Base-by-base conservation (phyloP, 1,284 basidiomycete genomes). In the Anthracocystis panici-leucophaei region DNA sequence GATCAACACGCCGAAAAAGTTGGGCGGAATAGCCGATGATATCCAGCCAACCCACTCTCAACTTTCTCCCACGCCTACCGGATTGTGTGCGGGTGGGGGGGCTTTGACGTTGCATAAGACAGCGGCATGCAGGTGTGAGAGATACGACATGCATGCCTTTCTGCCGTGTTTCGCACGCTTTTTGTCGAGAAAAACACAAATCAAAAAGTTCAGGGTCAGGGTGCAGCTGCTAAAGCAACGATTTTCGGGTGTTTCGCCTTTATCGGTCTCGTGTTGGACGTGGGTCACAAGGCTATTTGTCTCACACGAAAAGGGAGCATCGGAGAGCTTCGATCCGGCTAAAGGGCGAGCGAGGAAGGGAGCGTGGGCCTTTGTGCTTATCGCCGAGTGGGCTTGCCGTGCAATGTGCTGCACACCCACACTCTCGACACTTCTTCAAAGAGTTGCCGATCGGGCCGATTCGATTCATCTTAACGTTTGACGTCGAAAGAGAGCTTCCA, bases 21-120 rank as follows among this genome's bases (percentile, higher is more conserved):
- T 20, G 10, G 46, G 62, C 62, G 62, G 51, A 71, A 23, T 71
- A 71, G 68, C 68, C 62, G 68, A 71, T 25, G 68, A 71, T 65
- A 71, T 18, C 62, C 62, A 53, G 51, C n/a, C 31, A 25, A 16
- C 25, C 16, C 25, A 48, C 31, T 33, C 31, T 20, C 8, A 1
- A n/a, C n/a, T 42, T n/a, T 41, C 12, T 41, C n/a, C 18, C 41
- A 42, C 23, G 23, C 23, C 23, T 14, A 18, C 10, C 35, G 35
- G 21, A 44, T 10, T 6, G 41, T 18, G 41, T 41, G 40, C 12
- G 5, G 5, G 40, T 16, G 49, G 12, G 7, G 11, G 44, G 21
- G 21, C 14, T 27, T 38, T 52, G 50, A 52, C 14, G 45, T 48
- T 48, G 27, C 46, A n/a, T 16, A n/a, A 40, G 42, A 21, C 25